Evolutionary conservation across 352 stramenopile species (phyloP), one percentile per base, ranked within the genome.

Genomic region (Pythium sukuiense): DNA sequence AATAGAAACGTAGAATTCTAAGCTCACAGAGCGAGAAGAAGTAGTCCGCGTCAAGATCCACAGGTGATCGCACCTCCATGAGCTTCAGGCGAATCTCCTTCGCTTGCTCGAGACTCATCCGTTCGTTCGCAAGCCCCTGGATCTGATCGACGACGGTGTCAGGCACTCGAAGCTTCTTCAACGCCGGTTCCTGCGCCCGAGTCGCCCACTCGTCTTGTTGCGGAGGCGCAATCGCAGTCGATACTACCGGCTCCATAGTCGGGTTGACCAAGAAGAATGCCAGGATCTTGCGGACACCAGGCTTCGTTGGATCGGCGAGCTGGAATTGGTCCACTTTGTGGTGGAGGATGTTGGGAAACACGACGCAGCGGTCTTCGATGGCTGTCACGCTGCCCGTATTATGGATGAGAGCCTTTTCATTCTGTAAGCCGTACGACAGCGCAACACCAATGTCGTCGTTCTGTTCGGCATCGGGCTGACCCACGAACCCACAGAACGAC

Each of bases 201-300:
- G 56, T 11, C 14, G 61, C 52, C 67, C 69, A 77, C 2, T 69
- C 57, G 30, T 75, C 27, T 55, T 81, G 74, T 62, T 81, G 74
- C 20, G 74, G 71, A 16, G 64, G 57, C 13, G 79, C 61, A 1
- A 66, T 27, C 0, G 68, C 63, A 0, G 68, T 75, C 37, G 71
- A 79, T 16, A 61, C 45, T 46, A 76, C 70, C 54, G 54, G 35
- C 4, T 8, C 41, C 26, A 67, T 56, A 0, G 46, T 50, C 0
- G 61, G 71, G 46, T 79, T 67, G 0, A 79, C 59, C 0, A 81
- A 24, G 37, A 75, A 77, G 55, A 81, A 81, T 27, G 67, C 65
- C 14, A 81, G 29, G 30, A 81, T 76, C 62, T 78, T 78, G 27
- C 63, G 71, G 0, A 69, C 58, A 3, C 71, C 67, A 1, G 59